A percentile compares a stretch with the other conserved stretches of the same genome.
phyloP scores from a whole-genome alignment of 2,329 filamentous ascomycete genomes.

The Cladosporium sp. region DNA sequence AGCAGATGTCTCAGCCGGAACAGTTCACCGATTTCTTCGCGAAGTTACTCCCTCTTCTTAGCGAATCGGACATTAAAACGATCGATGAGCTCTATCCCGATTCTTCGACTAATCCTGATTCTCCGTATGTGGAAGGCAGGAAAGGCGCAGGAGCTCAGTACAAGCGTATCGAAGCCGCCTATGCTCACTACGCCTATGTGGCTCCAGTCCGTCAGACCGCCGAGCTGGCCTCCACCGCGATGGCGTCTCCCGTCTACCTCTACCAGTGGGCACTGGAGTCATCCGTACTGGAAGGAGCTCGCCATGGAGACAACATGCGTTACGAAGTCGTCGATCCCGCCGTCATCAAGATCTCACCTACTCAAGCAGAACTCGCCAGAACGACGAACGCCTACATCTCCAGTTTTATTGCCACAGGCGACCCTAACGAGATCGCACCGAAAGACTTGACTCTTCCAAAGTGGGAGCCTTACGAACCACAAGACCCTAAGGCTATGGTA shows the following conservation, averaged over 20 bases:
- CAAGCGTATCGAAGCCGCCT: constrained; percentile 56
- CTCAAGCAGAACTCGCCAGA: constrained; percentile 29
- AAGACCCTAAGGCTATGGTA: constrained; percentile 37
- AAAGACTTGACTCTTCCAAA: constrained; percentile 20
- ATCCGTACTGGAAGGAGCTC: constrained; percentile 29
- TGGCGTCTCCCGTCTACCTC: constrained; percentile 45
- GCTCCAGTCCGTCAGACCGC: constrained; percentile 61
- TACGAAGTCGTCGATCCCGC: constrained; percentile 30
- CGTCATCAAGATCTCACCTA: constrained; percentile 22
- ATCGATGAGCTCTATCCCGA: constrained; percentile 63
- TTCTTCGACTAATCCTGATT: constrained; percentile 40
- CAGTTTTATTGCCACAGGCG: constrained; percentile 30
- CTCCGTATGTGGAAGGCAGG: constrained; percentile 39
- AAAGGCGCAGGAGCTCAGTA: constrained; percentile 51
- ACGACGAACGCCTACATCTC: constrained; percentile 30
- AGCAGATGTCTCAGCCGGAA: constrained; percentile 40
- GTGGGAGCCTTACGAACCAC: constrained; percentile 23
- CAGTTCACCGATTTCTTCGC: constrained; percentile 61
- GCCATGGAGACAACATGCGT: constrained; percentile 33
- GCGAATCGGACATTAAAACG: constrained; percentile 47
- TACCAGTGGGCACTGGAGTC: constrained; percentile 59
- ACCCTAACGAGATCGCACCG: constrained; percentile 27
- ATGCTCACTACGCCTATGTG: constrained; percentile 62
- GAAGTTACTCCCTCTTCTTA: constrained; percentile 56
- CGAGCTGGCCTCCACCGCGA: constrained; percentile 33